phyloP scores from a whole-genome alignment of 2,329 filamentous ascomycete species.

The Penicillium fuscoglaucum region DNA sequence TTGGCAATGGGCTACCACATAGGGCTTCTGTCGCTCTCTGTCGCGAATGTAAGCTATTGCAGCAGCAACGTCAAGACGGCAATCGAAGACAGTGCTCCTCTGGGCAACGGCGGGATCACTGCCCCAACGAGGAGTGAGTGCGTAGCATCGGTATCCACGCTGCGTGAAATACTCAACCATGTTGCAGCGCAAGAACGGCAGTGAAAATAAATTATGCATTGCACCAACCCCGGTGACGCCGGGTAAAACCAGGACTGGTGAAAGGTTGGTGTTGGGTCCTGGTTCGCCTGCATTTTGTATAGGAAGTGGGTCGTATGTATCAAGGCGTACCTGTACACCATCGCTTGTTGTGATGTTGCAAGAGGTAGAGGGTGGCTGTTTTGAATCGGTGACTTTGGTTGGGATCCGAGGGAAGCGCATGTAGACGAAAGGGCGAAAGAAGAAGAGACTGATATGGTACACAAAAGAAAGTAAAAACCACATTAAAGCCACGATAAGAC shows the following conservation, averaged over 20 bases:
- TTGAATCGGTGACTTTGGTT: not conserved
- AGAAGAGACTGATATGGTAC: conserved; percentile 10
- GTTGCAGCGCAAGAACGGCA: conserved; percentile 8
- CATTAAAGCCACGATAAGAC: conserved; percentile 3
- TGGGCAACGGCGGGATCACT: not conserved
- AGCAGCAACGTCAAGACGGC: conserved; percentile 16
- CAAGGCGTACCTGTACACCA: not conserved
- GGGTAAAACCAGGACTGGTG: conserved; percentile 3
- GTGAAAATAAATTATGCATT: not conserved
- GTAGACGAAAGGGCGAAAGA: conserved; percentile 13
- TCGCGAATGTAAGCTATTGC: conserved; percentile 16
- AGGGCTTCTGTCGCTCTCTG: conserved; percentile 11
- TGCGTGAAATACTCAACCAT: conserved; percentile 11
- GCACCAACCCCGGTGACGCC: not conserved
- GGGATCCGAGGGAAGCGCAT: not conserved
- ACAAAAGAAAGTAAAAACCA: conserved; percentile 13
- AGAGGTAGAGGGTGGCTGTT: not conserved
- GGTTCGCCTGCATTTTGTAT: not conserved
- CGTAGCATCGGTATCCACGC: conserved; percentile 8
- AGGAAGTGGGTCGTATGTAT: not conserved
- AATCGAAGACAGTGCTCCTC: conserved; percentile 7
- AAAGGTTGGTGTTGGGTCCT: not conserved
- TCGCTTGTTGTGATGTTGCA: not conserved
- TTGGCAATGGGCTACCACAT: conserved; percentile 23
- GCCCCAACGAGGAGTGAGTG: conserved; percentile 11